Percentiles rank a stretch among this genome's conserved stretches.
Conservation (phyloP, 106 monocot species). For the Acorus gramineus region DNA sequence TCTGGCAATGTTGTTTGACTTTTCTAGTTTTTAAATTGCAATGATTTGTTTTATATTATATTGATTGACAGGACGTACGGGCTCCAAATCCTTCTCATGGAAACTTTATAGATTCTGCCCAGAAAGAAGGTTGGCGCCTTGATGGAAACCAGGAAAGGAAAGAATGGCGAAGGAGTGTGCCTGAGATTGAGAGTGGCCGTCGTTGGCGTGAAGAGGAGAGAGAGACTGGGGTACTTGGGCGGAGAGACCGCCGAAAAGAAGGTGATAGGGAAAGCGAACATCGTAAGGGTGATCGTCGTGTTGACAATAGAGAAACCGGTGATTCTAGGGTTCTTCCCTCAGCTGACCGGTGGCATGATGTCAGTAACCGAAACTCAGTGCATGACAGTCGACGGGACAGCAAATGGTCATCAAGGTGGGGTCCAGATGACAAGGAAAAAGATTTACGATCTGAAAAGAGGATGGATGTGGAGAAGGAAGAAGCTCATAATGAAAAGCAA, state of each 20-base stretch:
- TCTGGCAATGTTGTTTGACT: neutral
- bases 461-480: constrained; percentile 58
- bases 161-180: constrained; percentile 60
- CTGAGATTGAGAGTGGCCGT: constrained; percentile 53
- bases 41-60: neutral
- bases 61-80: constrained; percentile 36
- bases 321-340: constrained; percentile 38
- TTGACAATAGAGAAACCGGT: constrained; percentile 47
- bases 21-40: neutral
- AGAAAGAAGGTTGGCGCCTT: constrained; percentile 60
- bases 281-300: constrained; percentile 63
- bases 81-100: constrained; percentile 31
- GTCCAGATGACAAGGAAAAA: constrained; percentile 83
- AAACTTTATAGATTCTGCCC: constrained; percentile 25
- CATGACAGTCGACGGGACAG: constrained; percentile 67
- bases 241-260: constrained; percentile 87
- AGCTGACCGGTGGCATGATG: constrained; percentile 64
- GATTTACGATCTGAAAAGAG: constrained; percentile 67
- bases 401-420: constrained; percentile 98
- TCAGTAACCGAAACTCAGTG: constrained; percentile 31
- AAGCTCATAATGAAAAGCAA: constrained; percentile 51
- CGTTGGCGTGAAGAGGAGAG: constrained; percentile 99
- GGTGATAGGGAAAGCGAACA: constrained; percentile 68
- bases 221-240: constrained; percentile 79
- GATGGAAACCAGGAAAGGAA: constrained; percentile 71